A percentile compares a stretch with the other conserved stretches of the same genome.
These are phyloP conservation scores for Coemansia sp. DNA, from an alignment of 192 early-diverging fungal species.

Conservation along the genomic window DNA sequence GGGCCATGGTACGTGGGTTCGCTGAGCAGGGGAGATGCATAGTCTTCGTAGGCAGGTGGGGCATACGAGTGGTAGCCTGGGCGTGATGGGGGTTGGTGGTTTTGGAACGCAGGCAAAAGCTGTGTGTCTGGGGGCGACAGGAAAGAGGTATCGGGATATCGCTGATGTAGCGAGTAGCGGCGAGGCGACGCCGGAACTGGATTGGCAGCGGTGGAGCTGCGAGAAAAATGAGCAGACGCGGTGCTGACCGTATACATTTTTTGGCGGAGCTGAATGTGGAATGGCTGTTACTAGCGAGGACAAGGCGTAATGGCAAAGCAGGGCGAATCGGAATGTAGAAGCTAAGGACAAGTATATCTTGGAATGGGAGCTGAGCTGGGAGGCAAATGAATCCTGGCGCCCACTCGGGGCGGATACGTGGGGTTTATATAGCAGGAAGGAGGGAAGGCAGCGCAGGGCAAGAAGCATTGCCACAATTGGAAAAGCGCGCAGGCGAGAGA, in stretches of 20 bases:
- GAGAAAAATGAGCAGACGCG: not conserved
- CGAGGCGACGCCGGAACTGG: not conserved
- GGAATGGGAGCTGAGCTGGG: not conserved
- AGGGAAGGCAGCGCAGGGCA: too few species aligned
- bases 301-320: too few species aligned
- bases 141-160: not conserved
- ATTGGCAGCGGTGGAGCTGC: not conserved
- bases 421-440: not conserved
- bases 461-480: not conserved
- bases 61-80: not conserved
- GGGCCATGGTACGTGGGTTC: not conserved
- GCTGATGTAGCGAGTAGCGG: not conserved
- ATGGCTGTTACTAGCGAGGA: too few species aligned
- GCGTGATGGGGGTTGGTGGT: not conserved
- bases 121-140: not conserved
- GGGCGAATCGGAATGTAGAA: not conserved
- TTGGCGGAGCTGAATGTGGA: not conserved
- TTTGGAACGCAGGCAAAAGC: not conserved
- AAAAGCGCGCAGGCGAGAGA: constrained; percentile 2
- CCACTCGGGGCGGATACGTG: not conserved
- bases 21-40: not conserved
- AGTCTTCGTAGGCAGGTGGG: not conserved
- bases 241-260: constrained; percentile 2
- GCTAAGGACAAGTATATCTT: not conserved
- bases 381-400: not conserved